Evolutionary conservation across 2,329 filamentous ascomycete genomes (phyloP), one percentile per base, ranked within the genome.

Genomic region (Chaetomium globosum): DNA sequence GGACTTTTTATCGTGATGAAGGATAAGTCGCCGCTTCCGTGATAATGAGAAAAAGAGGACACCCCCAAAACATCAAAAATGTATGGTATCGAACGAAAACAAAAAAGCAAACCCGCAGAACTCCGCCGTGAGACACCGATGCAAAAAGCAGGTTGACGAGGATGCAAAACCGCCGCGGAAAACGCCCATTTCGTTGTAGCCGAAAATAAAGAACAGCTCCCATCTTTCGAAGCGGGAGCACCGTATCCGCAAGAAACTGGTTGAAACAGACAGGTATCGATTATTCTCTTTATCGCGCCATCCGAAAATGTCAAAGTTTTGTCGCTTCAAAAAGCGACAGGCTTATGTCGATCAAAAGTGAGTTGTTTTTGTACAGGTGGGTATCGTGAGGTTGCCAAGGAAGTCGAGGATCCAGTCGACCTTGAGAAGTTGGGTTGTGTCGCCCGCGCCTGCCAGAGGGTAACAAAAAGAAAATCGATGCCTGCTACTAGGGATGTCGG

Each of bases 121-220:
- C 79, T 80, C 79, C 80, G 78, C 76, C 76, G 75, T 77, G 71
- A 75, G 76, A 80, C 80, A 81, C 80, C 79, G 75, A 83, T 83
- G 81, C 81, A 81, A 77, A 75, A 74, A 69, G 59, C 59, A 63
- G 63, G 65, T 59, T 66, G 39, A 53, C 63, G 61, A 68, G 48
- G 59, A 69, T 80, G 79, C 78, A 80, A 80, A 80, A 76, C 74
- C 76, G 74, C 75, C 75, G 36, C 46, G 51, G 57, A 74, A 80
- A 80, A 80, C 77, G 76, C 78, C 78, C 75, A 76, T 80, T 78
- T 59, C 78, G 79, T 80, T 54, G 56, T 36, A 55, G 51, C 57
- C 51, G 36, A 52, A 31, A 59, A 59, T 63, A 61, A 59, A 65
- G 66, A 77, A 73, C 71, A 75, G 75, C 76, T 72, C 73, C 71